A percentile compares a stretch with the other conserved stretches of the same genome.
Conservation (phyloP, 2,329 filamentous ascomycete species). For the Diaporthe nobilis region DNA sequence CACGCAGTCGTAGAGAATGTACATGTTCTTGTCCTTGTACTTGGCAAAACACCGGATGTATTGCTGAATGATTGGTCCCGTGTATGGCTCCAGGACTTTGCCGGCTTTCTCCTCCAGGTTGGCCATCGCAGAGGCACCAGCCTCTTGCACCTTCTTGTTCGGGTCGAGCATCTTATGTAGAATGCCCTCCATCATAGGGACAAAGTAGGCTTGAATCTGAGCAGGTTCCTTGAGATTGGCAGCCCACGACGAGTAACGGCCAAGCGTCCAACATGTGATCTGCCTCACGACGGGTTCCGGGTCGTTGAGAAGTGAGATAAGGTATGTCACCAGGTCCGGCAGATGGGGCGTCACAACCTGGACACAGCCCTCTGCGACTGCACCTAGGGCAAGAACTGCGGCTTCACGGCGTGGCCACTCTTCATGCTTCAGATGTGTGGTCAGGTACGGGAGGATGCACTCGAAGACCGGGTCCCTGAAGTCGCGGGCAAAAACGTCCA, state of each 20-base stretch:
- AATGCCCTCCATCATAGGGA: conserved; percentile 97
- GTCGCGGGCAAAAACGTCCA: conserved; percentile 93
- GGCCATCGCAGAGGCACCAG: conserved; percentile 94
- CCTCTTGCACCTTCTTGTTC: conserved; percentile 98
- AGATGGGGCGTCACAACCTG: conserved; percentile 90
- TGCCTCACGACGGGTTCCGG: conserved; percentile 91
- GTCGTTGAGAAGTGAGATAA: conserved; percentile 88
- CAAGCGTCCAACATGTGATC: conserved; percentile 98
- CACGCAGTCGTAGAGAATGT: conserved; percentile 98
- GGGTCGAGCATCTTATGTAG: conserved; percentile 94
- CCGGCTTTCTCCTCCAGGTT: conserved; percentile 96
- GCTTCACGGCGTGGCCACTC: conserved; percentile 96
- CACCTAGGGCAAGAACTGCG: conserved; percentile 92
- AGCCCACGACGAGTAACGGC: conserved; percentile 94
- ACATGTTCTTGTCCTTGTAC: conserved; percentile 99
- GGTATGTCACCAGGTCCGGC: conserved; percentile 89
- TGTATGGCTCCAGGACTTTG: conserved; percentile 85
- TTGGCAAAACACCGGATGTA: conserved; percentile 92
- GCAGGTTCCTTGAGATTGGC: conserved; percentile 77
- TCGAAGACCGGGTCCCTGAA: conserved; percentile 92
- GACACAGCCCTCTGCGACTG: conserved; percentile 95
- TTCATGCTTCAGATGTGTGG: conserved; percentile 86
- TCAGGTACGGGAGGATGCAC: conserved; percentile 92
- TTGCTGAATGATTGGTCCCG: conserved; percentile 89
- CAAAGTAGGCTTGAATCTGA: conserved; percentile 84